These are phyloP conservation scores for Brassica incana DNA, from an alignment of 345 rosid genomes.

Conservation along the genomic window DNA sequence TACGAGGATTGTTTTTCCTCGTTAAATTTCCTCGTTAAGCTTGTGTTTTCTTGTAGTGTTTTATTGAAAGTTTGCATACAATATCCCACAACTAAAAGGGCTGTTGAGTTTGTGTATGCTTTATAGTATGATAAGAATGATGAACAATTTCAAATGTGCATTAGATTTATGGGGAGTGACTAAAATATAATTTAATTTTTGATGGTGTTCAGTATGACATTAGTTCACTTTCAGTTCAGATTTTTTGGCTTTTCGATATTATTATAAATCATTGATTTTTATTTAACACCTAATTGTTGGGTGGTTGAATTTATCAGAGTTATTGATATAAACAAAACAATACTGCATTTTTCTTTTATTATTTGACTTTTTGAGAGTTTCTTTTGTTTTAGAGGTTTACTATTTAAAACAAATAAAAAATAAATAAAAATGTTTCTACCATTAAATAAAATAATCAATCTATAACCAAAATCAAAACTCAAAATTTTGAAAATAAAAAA, in stretches of 20 bases:
- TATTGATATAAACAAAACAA: background rate
- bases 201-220: background rate
- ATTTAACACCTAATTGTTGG: background rate
- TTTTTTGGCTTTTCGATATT: background rate
- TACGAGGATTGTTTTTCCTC: no score
- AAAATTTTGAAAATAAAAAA: no score
- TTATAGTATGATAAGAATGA: background rate
- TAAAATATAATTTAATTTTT: background rate
- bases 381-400: background rate
- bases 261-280: background rate
- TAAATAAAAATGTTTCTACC: no score
- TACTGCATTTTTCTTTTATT: background rate
- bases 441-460: no score
- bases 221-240: background rate
- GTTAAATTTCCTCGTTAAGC: no score
- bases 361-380: no score
- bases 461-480: no score
- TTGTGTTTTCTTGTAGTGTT: background rate
- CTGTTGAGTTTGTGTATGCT: background rate
- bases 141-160: background rate
- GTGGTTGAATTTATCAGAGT: background rate
- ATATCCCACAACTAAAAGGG: background rate
- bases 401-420: no score
- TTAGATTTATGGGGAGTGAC: background rate
- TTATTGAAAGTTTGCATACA: constrained; percentile 4